Base-by-base conservation (phyloP, 192 early-diverging fungal species). In the Entrophospora sp. region DNA sequence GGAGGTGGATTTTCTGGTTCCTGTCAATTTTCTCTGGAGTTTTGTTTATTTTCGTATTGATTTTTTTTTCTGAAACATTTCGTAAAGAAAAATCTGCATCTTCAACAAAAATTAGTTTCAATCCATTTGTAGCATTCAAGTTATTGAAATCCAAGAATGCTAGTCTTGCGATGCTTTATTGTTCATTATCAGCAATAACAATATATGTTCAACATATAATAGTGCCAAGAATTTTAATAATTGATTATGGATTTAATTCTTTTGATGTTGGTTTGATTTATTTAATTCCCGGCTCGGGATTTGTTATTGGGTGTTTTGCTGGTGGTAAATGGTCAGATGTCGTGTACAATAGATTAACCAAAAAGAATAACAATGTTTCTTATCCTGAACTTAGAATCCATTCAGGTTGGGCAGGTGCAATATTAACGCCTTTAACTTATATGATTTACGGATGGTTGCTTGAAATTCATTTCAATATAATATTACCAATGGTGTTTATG, bases 1-100 rank as follows among this genome's bases (percentile, higher is more conserved):
- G 64, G 64, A 51, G 64, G 43, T 66, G 60, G 59, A 78, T 70
- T 13, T 78, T 78, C 64, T 75, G 74, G 77, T 38, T 75, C 27
- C 34, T 78, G 9, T 18, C 68, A 25, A 68, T 78, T 14, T 9
- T 73, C 12, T 71, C 56, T 25, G 46, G 32, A 14, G 9, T 37
- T 1, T 32, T 68, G 0, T 40, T 65, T 30, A 18, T 65, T 27
- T 25, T 65, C 9, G 38, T 65, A 10, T 65, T 40, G 24, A 30
- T 65, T 32, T 31, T 38, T 8, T n/a, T 62, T 30, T 43, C 61
- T 22, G 61, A 62, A 46, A 62, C 61, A 2, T 62, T 32, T 32
- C 61, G 43, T 46, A 20, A 48, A 32, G 18, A 8, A 6, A 25
- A 22, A 18, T 22, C n/a, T 20, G 18, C 16, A 25, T 0, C 25